Evolutionary conservation across 2,329 filamentous ascomycete species (phyloP).

Genomic region (Botrytis galanthina): DNA sequence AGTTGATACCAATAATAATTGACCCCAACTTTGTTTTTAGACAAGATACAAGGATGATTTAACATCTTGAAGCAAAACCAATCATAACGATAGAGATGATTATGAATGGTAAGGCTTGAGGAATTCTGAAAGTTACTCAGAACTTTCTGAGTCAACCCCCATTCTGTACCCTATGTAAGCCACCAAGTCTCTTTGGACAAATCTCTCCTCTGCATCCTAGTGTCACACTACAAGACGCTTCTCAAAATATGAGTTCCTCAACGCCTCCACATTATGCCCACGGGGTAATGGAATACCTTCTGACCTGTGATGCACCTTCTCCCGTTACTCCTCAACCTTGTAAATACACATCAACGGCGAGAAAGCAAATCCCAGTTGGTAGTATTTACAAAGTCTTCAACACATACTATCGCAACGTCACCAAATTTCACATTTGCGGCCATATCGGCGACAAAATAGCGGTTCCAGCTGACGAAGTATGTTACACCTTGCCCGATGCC

Average conservation of each 20-base stretch:
- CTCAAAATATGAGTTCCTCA: not conserved
- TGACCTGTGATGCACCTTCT: not conserved
- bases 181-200: not conserved
- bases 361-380: not conserved
- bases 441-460: not conserved
- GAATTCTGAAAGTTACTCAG: not conserved
- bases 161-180: not conserved
- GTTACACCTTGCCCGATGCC: not conserved
- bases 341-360: not conserved
- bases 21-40: too few relatives aligned
- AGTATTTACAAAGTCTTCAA: not conserved
- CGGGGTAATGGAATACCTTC: not conserved
- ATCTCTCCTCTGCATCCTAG: not conserved
- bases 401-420: not conserved
- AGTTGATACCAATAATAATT: too few relatives aligned
- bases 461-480: not conserved
- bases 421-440: not conserved
- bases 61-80: not conserved
- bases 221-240: not conserved
- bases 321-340: not conserved
- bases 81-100: not conserved
- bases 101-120: too few relatives aligned
- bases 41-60: too few relatives aligned
- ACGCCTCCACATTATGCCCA: not conserved
- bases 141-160: not conserved